Evolutionary conservation across 2,329 filamentous ascomycete genomes (phyloP).

Genomic region (Cladosporium sp.): DNA sequence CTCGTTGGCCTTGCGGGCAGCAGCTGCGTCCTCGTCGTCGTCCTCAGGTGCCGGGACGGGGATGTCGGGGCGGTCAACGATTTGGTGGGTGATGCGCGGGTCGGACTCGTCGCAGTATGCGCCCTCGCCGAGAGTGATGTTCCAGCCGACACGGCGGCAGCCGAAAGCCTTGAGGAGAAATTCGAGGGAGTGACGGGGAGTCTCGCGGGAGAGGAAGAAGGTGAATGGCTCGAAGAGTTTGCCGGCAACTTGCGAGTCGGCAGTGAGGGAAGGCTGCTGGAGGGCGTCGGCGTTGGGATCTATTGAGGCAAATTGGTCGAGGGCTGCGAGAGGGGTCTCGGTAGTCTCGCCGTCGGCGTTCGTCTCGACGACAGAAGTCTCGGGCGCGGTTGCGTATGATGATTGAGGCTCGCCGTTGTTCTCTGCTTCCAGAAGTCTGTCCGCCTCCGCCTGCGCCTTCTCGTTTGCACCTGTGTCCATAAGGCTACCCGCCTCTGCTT

Average conservation of each 20-base stretch:
- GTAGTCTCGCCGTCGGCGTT: slow-evolving; percentile 23
- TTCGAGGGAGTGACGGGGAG: slow-evolving; percentile 81
- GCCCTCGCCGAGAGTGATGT: slow-evolving; percentile 80
- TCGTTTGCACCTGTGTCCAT: slow-evolving; percentile 27
- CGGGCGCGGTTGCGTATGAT: slow-evolving; percentile 24
- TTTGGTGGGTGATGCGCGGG: slow-evolving; percentile 86
- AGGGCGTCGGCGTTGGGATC: slow-evolving; percentile 81
- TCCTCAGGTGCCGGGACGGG: slow-evolving; percentile 38
- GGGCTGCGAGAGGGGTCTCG: slow-evolving; percentile 38
- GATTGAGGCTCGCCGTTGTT: slow-evolving; percentile 12
- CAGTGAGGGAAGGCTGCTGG: slow-evolving; percentile 62
- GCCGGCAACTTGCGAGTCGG: slow-evolving; percentile 57
- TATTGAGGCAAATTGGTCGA: slow-evolving; percentile 87
- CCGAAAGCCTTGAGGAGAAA: slow-evolving; percentile 91
- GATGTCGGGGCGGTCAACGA: slow-evolving; percentile 82
- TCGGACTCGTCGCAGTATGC: slow-evolving; percentile 88
- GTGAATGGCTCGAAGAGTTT: slow-evolving; percentile 84
- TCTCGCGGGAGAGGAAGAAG: slow-evolving; percentile 89
- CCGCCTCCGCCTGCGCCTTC: slow-evolving; percentile 44
- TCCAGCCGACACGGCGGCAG: slow-evolving; percentile 94
- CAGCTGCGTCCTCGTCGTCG: slow-evolving; percentile 49
- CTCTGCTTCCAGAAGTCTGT: slow-evolving; percentile 33
- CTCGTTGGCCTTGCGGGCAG: slow-evolving; percentile 45
- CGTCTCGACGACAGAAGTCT: slow-evolving; percentile 32
- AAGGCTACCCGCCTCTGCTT: slow-evolving; percentile 21